Evolutionary conservation across 768 basidiomycete species (phyloP).

Genomic region (Butyriboletus loyo): DNA sequence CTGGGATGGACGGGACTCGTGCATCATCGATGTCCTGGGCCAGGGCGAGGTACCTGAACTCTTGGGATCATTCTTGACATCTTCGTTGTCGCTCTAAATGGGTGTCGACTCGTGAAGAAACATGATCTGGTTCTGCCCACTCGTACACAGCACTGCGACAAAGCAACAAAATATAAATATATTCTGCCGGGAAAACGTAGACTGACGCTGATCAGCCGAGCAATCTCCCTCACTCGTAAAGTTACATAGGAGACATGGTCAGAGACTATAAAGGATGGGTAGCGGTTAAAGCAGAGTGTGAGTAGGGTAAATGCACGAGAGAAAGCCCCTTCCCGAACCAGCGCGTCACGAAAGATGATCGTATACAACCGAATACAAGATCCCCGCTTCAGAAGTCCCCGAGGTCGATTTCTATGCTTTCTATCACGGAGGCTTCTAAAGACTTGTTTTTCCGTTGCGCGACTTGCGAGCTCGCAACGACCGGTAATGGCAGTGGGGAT

Average conservation of each 20-base stretch:
- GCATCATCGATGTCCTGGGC: too few relatives aligned
- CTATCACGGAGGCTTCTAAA: constrained; percentile 57
- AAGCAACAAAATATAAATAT: not conserved
- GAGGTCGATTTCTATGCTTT: constrained; percentile 70
- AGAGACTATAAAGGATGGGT: not conserved
- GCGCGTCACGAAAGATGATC: not conserved
- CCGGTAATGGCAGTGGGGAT: constrained; percentile 34
- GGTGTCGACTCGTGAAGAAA: not conserved
- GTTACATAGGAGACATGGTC: constrained; percentile 5
- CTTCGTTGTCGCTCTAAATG: too few relatives aligned
- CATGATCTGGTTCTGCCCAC: not conserved
- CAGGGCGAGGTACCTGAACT: not conserved
- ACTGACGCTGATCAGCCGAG: constrained; percentile 5
- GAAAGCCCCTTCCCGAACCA: not conserved
- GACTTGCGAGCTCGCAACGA: constrained; percentile 23
- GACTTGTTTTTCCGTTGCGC: constrained; percentile 36
- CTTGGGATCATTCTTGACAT: too few relatives aligned
- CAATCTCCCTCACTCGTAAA: not conserved
- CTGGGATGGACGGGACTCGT: not conserved
- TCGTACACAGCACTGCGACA: not conserved
- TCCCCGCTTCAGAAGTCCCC: constrained; percentile 60
- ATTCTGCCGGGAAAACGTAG: not conserved
- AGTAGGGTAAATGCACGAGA: constrained; percentile 1
- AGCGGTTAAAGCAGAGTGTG: not conserved
- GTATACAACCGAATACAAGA: constrained; percentile 2